Percentiles rank a stretch among this genome's conserved stretches.
Conservation (phyloP, 305 asterid genomes). For the Withania somnifera region DNA sequence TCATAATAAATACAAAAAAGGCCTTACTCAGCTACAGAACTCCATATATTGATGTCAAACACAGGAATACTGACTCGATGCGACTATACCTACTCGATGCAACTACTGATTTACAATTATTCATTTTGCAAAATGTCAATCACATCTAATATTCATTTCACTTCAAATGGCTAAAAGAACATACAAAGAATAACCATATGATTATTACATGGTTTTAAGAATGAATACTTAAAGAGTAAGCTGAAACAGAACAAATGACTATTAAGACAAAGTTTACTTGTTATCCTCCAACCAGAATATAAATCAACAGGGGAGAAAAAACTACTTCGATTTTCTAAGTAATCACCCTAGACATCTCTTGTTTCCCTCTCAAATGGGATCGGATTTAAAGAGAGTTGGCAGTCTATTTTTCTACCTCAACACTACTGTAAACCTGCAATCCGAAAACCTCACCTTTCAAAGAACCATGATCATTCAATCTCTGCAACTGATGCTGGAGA, state of each 20-base stretch:
- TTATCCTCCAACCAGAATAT: neutral
- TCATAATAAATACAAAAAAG: neutral
- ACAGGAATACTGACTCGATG: neutral
- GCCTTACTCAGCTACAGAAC: neutral
- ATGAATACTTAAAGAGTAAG: neutral
- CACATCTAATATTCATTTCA: neutral
- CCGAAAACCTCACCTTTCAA: constrained; percentile 53
- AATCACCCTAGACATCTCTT: neutral
- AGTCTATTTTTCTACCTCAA: neutral
- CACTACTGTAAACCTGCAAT: neutral
- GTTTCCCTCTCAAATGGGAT: neutral
- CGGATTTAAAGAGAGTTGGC: neutral
- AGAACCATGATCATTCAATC: constrained; percentile 70
- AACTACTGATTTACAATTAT: neutral
- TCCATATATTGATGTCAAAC: neutral
- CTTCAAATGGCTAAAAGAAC: neutral
- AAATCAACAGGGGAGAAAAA: neutral
- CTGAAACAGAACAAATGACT: neutral
- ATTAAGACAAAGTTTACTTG: neutral
- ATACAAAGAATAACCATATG: neutral
- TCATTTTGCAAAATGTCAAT: neutral
- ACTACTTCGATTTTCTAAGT: neutral
- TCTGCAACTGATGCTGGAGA: constrained; percentile 92
- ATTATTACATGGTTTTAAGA: neutral
- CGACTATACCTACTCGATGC: neutral